These are phyloP conservation scores for Trichophyton verrucosum DNA, from an alignment of 2,329 filamentous ascomycete species.

Conservation along the genomic window DNA sequence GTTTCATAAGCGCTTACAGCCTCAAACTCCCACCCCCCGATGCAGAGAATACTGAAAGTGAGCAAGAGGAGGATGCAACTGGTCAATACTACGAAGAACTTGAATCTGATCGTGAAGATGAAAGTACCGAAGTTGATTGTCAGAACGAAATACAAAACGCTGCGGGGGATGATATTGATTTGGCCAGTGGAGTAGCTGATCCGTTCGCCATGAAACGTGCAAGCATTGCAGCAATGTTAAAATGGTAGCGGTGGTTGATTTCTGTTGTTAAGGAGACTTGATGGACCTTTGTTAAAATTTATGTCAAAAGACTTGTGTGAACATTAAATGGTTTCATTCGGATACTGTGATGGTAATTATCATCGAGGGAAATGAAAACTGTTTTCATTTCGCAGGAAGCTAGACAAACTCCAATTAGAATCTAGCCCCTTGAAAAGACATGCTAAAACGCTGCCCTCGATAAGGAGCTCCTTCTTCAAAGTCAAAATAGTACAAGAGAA, in stretches of 20 bases:
- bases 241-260: neutral
- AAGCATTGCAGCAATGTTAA: neutral
- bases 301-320: neutral
- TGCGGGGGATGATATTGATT: neutral
- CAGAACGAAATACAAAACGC: neutral
- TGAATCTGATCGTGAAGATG: neutral
- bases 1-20: neutral
- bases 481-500: neutral
- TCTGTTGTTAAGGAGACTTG: too few relatives aligned
- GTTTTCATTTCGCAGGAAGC: neutral
- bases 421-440: neutral
- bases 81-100: neutral
- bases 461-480: neutral
- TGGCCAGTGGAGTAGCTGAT: neutral
- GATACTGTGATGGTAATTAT: neutral
- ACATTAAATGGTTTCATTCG: neutral
- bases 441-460: neutral
- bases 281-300: neutral
- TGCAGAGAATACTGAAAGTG: neutral
- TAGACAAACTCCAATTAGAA: neutral
- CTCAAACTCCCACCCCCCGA: neutral
- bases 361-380: neutral
- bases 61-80: neutral
- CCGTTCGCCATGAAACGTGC: neutral
- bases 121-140: neutral